Evolutionary conservation across 2,329 filamentous ascomycete genomes (phyloP), one percentile per base, ranked within the genome.

Genomic region (Mollisiaceae sp.): DNA sequence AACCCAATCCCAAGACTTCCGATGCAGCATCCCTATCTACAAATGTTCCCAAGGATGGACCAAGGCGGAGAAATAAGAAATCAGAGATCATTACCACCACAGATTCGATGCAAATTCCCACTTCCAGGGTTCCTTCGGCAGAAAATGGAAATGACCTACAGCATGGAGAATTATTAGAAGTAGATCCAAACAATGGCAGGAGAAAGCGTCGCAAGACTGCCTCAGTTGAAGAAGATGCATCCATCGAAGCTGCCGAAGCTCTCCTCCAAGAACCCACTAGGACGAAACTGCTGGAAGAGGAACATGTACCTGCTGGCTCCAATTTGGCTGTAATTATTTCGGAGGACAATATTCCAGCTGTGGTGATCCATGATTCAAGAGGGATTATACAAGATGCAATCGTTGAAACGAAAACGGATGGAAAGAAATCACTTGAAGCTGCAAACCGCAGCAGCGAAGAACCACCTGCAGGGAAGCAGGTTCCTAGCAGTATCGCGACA

Each of bases 201-300:
- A 77, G 75, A 59, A 85, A 85, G 69, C 79, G 82, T 62, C 77
- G 75, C 62, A 82, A 80, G 68, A 80, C 77, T n/a, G 73, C 77
- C 20, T 67, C 76, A 0, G 64, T 69, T 6, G 72, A 76, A 65
- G 68, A 73, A 12, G 63, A 12, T 22, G 5, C 22, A 54, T 54
- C 4, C 24, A 50, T 12, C 8, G 24, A 35, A 32, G 14, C 4
- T 41, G 38, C 38, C 12, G 4, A 9, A 18, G 24, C 24, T 14
- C 22, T 14, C 24, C 11, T 27, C 14, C n/a, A 11, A 50, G 18
- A 8, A n/a, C 8, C 45, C 6, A 20, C 8, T 9, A 50, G n/a
- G 11, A 24, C n/a, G 11, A 22, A 32, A 32, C 27, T 6, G 27
- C 27, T 32, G 27, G 27, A 32, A 6, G 6, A 6, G 41, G 41